Percentiles rank a stretch among this genome's conserved stretches.
Conservation (phyloP, 2,329 filamentous ascomycete genomes). For the Aureobasidium sp. region DNA sequence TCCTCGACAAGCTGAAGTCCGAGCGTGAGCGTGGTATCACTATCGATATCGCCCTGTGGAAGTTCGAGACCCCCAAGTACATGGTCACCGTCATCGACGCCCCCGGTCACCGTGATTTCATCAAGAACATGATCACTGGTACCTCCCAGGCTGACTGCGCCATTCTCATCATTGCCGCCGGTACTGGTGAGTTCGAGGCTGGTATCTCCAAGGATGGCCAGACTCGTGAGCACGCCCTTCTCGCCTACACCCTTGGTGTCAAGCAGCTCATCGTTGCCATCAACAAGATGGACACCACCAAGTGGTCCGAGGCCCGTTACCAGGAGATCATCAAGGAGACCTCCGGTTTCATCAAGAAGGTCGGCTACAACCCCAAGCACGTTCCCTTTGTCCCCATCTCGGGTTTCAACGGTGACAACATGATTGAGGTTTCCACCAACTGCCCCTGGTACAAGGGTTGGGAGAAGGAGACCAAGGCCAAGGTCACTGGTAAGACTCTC, state of each 20-base stretch:
- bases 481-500: conserved; percentile 90
- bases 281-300: conserved; percentile 99
- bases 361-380: conserved; percentile 99
- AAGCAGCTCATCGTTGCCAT: conserved; percentile 99
- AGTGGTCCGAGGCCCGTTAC: conserved; percentile 95
- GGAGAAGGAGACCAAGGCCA: conserved; percentile 96
- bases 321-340: conserved; percentile 99
- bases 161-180: conserved; percentile 99
- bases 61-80: conserved; percentile 99
- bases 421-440: conserved; percentile 83
- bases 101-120: conserved; percentile 99
- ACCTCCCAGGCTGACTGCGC: conserved; percentile 99
- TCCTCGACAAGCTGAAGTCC: conserved; percentile 99
- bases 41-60: conserved; percentile 99
- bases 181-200: conserved; percentile 99
- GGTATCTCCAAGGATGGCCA: conserved; percentile 99
- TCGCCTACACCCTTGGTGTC: conserved; percentile 99
- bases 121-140: conserved; percentile 99
- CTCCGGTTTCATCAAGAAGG: conserved; percentile 99
- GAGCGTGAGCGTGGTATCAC: conserved; percentile 99
- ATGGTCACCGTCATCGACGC: conserved; percentile 95
- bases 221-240: conserved; percentile 99
- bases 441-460: conserved; percentile 99
- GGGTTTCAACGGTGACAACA: conserved; percentile 99
- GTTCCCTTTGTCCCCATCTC: conserved; percentile 99